Percentiles rank a stretch among this genome's conserved stretches.
phyloP scores from a whole-genome alignment of 805 yeast genomes.

The Sungouiozyma intestinalis region DNA sequence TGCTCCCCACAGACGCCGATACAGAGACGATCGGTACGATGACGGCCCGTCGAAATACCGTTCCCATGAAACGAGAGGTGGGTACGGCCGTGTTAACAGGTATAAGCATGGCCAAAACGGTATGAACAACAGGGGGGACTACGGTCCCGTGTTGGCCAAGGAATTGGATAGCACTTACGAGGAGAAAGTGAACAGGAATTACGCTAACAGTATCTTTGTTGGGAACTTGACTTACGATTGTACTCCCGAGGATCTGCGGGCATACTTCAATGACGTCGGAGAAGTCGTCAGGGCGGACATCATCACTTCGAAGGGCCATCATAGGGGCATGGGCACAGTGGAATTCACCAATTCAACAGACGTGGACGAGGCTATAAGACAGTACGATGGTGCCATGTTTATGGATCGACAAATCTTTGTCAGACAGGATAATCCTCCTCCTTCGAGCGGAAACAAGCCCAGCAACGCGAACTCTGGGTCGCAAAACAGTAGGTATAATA shows the following conservation, averaged over 20 bases:
- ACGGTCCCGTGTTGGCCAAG: slow-evolving; percentile 17
- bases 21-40: slow-evolving; percentile 9
- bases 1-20: slow-evolving; percentile 8
- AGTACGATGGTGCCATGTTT: slow-evolving; percentile 53
- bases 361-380: slow-evolving; percentile 60
- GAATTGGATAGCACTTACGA: slow-evolving; percentile 22
- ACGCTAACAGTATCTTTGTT: slow-evolving; percentile 57
- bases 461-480: not conserved
- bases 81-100: slow-evolving; percentile 11
- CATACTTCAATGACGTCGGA: slow-evolving; percentile 49
- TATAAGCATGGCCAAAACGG: slow-evolving; percentile 12
- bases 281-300: slow-evolving; percentile 74
- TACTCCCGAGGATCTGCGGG: slow-evolving; percentile 49
- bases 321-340: slow-evolving; percentile 87
- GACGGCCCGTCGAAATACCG: slow-evolving; percentile 5
- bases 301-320: slow-evolving; percentile 64
- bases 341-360: slow-evolving; percentile 59
- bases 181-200: slow-evolving; percentile 43
- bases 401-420: slow-evolving; percentile 76
- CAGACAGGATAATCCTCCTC: slow-evolving; percentile 86
- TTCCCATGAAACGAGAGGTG: slow-evolving; percentile 16
- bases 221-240: slow-evolving; percentile 64
- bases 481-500: slow-evolving; percentile 1
- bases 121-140: slow-evolving; percentile 13
- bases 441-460: slow-evolving; percentile 26